A percentile compares a stretch with the other conserved stretches of the same genome.
phyloP scores from a whole-genome alignment of 2,329 filamentous ascomycete species.

The Colletotrichum magnum region DNA sequence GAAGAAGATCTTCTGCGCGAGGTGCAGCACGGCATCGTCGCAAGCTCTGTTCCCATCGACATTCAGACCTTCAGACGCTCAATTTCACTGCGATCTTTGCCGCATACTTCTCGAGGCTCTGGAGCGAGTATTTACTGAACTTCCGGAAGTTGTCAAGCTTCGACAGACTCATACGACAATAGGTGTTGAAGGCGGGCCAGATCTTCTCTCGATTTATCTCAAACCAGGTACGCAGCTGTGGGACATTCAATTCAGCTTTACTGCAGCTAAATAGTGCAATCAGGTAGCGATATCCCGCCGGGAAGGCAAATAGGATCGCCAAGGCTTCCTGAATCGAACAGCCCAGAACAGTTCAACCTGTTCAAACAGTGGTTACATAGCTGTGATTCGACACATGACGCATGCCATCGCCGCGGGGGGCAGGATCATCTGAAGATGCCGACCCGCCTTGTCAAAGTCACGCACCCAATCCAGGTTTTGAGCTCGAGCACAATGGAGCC shows the following conservation, averaged over 20 bases:
- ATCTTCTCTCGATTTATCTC: conserved; percentile 25
- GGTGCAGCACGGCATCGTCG: neutral
- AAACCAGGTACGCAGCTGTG: conserved; percentile 12
- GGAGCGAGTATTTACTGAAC: neutral
- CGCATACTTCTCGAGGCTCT: conserved; percentile 6
- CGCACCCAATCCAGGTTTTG: neutral
- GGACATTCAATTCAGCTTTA: no score
- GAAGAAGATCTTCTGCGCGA: neutral
- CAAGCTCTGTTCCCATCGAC: neutral
- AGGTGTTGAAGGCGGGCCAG: conserved; percentile 5
- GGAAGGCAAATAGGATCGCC: conserved; percentile 8
- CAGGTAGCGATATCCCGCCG: neutral
- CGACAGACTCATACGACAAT: neutral
- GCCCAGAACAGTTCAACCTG: conserved; percentile 16
- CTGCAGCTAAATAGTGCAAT: neutral
- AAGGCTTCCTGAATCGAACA: neutral
- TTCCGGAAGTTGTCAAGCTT: neutral
- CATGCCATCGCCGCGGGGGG: neutral
- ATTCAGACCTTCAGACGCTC: neutral
- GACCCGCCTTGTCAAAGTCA: conserved; percentile 21
- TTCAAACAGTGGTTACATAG: conserved; percentile 21
- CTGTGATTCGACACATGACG: conserved; percentile 13
- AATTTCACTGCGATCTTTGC: conserved; percentile 13
- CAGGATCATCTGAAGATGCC: neutral
- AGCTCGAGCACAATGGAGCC: neutral